phyloP scores from a whole-genome alignment of 371 early-diverging fungal genomes.

The Apophysomyces sp. region DNA sequence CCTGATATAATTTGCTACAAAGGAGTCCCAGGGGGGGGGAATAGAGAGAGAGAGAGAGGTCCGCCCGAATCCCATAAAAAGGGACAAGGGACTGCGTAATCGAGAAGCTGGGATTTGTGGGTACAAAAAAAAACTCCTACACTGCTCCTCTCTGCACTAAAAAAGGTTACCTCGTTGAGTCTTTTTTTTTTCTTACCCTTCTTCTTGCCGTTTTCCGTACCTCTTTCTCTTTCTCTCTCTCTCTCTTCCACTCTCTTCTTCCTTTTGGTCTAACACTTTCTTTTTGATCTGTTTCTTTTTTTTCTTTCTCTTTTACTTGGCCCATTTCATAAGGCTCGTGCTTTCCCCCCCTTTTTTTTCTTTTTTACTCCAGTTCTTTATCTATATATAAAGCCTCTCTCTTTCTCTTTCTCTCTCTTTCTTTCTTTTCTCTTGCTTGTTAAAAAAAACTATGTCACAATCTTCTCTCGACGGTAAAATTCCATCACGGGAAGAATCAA shows the following conservation, averaged over 20 bases:
- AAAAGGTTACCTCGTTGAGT: conserved; percentile 4
- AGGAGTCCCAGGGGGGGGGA: background rate
- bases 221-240: conserved; percentile 10
- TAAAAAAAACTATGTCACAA: background rate
- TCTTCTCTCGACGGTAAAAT: background rate
- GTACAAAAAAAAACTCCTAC: background rate
- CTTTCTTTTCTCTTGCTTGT: background rate
- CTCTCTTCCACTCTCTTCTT: conserved; percentile 1
- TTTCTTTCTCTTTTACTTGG: conserved; percentile 2
- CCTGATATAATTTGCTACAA: background rate
- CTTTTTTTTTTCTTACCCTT: background rate
- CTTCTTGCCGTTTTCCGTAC: background rate
- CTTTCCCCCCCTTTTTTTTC: conserved; percentile 6
- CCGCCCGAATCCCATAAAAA: too few relatives aligned
- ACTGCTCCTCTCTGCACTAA: background rate
- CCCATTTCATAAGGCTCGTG: background rate
- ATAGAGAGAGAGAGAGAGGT: too few relatives aligned
- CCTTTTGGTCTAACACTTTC: background rate
- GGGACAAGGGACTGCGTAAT: background rate
- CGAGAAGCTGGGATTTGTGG: background rate
- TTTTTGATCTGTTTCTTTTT: background rate
- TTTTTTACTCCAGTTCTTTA: background rate
- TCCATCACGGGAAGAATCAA: background rate
- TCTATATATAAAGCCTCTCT: conserved; percentile 3
- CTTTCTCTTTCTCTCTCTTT: conserved; percentile 2